phyloP scores from a whole-genome alignment of 2,329 filamentous ascomycete genomes.

The Leptographium lundbergii region DNA sequence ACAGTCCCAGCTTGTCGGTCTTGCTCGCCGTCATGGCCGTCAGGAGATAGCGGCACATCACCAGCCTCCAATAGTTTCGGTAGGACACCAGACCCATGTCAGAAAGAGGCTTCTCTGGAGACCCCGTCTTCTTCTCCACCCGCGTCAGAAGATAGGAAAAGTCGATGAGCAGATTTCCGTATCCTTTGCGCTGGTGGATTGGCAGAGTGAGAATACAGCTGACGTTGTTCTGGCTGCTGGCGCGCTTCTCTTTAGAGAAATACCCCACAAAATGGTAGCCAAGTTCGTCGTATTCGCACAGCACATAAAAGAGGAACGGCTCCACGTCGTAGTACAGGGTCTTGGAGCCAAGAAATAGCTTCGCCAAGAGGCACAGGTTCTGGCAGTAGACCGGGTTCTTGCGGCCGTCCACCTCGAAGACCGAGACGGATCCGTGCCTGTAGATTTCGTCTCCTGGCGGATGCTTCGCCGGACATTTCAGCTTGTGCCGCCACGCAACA shows the following conservation, averaged over 20 bases:
- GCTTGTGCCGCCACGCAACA: constrained; percentile 93
- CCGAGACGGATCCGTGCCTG: constrained; percentile 76
- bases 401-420: constrained; percentile 94
- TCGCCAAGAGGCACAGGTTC: constrained; percentile 89
- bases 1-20: constrained; percentile 35
- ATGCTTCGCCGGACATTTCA: constrained; percentile 92
- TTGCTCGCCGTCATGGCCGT: constrained; percentile 32
- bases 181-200: constrained; percentile 94
- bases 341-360: constrained; percentile 96
- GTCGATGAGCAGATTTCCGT: constrained; percentile 91
- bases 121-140: constrained; percentile 86
- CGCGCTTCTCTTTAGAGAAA: constrained; percentile 96
- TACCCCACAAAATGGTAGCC: constrained; percentile 98
- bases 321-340: constrained; percentile 97
- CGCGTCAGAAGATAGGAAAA: constrained; percentile 95
- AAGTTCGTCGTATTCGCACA: constrained; percentile 83
- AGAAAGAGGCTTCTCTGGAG: constrained; percentile 91
- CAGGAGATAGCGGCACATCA: constrained; percentile 75
- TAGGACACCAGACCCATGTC: constrained; percentile 98
- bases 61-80: constrained; percentile 88
- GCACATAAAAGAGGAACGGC: constrained; percentile 92
- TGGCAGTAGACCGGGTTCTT: constrained; percentile 99
- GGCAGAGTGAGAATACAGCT: constrained; percentile 93
- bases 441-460: constrained; percentile 98
- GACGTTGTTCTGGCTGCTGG: constrained; percentile 91